phyloP scores from a whole-genome alignment of 1,284 basidiomycete species.

The Heterobasidion occidentale region DNA sequence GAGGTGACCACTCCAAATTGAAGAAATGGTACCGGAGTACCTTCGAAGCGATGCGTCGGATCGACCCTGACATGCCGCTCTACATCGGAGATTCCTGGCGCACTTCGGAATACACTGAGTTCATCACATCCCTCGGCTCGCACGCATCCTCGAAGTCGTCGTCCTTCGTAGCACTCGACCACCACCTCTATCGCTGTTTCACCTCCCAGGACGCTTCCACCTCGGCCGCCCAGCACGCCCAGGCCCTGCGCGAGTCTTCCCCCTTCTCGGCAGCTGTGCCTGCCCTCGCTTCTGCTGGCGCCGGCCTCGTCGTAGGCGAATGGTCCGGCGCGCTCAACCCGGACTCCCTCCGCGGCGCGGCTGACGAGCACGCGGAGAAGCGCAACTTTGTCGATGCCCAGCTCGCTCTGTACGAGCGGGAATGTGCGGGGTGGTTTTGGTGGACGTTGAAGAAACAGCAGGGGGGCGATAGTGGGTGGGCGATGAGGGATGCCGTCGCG shows the following conservation, averaged over 20 bases:
- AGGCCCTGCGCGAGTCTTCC: conserved; percentile 31
- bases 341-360: conserved; percentile 41
- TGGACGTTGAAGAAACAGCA: conserved; percentile 84
- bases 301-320: conserved; percentile 73
- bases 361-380: conserved; percentile 35
- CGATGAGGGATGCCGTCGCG: conserved; percentile 60
- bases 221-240: conserved; percentile 51
- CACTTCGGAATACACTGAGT: conserved; percentile 58
- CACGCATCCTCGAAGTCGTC: conserved; percentile 40
- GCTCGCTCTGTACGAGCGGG: conserved; percentile 57
- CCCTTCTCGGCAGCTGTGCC: conserved; percentile 35
- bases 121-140: conserved; percentile 27
- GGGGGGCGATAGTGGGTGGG: conserved; percentile 72
- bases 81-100: conserved; percentile 80
- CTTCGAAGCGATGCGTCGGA: conserved; percentile 44
- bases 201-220: conserved; percentile 53
- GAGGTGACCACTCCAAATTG: conserved; percentile 38
- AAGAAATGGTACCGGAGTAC: conserved; percentile 61
- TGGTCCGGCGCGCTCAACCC: conserved; percentile 79
- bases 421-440: conserved; percentile 77
- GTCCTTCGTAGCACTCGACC: conserved; percentile 80
- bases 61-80: conserved; percentile 54
- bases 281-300: conserved; percentile 38
- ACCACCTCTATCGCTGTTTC: conserved; percentile 85
- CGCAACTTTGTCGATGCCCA: conserved; percentile 58